phyloP scores from a whole-genome alignment of 2,329 filamentous ascomycete genomes.

The Hymenoscyphus repandus region DNA sequence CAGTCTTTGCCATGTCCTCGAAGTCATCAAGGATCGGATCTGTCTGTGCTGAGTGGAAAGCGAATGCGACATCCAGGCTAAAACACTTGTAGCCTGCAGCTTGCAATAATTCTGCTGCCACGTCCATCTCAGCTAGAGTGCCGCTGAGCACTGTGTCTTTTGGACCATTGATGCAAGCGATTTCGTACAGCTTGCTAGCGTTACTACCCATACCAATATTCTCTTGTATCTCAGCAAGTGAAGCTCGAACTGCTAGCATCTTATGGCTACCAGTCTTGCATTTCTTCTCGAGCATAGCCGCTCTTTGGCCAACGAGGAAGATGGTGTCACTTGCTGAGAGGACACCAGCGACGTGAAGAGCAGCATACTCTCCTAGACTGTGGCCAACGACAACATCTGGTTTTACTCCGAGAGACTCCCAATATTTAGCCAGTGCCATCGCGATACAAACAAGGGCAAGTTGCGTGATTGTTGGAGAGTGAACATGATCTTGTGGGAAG shows the following conservation, averaged over 20 bases:
- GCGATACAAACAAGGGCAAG: conserved; percentile 47
- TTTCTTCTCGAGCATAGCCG: conserved; percentile 55
- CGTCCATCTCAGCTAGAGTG: conserved; percentile 47
- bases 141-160: conserved; percentile 57
- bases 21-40: conserved; percentile 38
- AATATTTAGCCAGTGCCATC: conserved; percentile 49
- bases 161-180: neutral
- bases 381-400: conserved; percentile 52
- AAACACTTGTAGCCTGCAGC: conserved; percentile 51
- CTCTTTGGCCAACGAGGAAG: conserved; percentile 63
- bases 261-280: conserved; percentile 62
- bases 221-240: conserved; percentile 49
- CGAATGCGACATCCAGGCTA: conserved; percentile 58
- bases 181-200: conserved; percentile 31
- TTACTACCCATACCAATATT: too few relatives aligned
- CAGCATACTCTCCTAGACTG: conserved; percentile 69
- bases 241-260: conserved; percentile 52
- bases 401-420: conserved; percentile 48
- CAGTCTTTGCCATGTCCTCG: conserved; percentile 43
- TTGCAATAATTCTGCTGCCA: conserved; percentile 39
- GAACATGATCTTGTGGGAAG: neutral
- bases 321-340: conserved; percentile 67
- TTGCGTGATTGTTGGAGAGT: conserved; percentile 40
- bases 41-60: conserved; percentile 60
- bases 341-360: conserved; percentile 64